Base-by-base conservation (phyloP, 2,329 filamentous ascomycete genomes). In the Blastomyces emzantsi region DNA sequence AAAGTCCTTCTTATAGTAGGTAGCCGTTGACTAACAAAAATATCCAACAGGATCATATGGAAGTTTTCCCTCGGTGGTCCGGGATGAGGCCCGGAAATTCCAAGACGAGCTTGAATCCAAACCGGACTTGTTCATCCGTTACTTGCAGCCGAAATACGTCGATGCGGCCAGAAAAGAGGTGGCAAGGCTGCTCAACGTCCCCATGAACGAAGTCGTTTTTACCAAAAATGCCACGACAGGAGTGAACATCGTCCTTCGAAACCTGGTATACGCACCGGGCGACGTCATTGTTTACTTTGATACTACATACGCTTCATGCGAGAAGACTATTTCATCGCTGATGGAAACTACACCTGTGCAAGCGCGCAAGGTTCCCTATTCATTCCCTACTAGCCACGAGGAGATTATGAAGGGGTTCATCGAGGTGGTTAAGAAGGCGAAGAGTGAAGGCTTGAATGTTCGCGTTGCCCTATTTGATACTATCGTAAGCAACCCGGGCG, bases 201-300 rank as follows among this genome's bases (percentile, higher is more conserved):
- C 87, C 0, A 71, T 79, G 0, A 81, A 87, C 11, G 85, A 87
- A 11, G 78, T 90, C 49, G 91, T 96, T 0, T 87, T 95, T 67
- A 86, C 96, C 0, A 79, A 84, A 64, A 97, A 97, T 73, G 90
- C 92, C 15, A 95, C 90, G 0, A 87, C 84, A 0, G 78, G 76
- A 62, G 70, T 78, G 57, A 93, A 94, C 76, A 90, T 86, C 0
- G 84, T 96, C 5, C 82, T 96, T n/a, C 85, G 88, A 52, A 92
- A 89, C 72, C 75, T 97, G 1, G 71, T 73, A 1, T 96, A 87
- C 81, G 74, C 84, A 47, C 73, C 79, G 0, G 87, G 88, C 65
- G 92, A 97, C 72, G 86, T 88, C 5, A 66, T 95, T 66, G 70
- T 96, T 55, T 88, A 87, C 74, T 95, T 96, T 72, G 83, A 82